Base-by-base conservation (phyloP, 108 stramenopile species). In the Nitzschia sp. region DNA sequence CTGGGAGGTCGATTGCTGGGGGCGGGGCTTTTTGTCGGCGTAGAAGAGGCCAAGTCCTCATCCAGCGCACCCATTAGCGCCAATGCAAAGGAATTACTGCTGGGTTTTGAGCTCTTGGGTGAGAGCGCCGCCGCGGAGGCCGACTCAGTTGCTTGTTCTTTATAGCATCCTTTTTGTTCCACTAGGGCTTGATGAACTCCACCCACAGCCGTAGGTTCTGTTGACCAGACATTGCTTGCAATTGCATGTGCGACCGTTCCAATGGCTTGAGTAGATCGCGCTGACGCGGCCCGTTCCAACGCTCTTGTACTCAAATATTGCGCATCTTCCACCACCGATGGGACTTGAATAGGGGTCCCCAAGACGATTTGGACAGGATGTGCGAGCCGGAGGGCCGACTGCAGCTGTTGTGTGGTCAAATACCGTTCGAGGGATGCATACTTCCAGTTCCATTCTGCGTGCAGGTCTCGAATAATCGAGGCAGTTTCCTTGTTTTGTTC, bases 261-360 rank as follows among this genome's bases (percentile, higher is more conserved):
- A 34, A 91, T 84, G 58, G 92, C 89, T 67, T 86, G 83, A 32
- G 75, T 64, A 8, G 86, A 86, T 64, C 82, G 73, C 0, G 92
- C 90, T 25, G 86, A 86, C 8, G 85, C 74, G 11, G 89, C 89
- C 68, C 92, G 77, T 74, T 94, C 88, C 34, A 94, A 64, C 6
- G 89, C 87, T 47, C 86, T 63, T 1, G 85, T 87, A 22, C 75
- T 79, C 45, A 94, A 48, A 64, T 86, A 94, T 53, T 88, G 85
- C 15, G 89, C 89, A 80, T 94, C 92, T 77, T 94, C 92, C 28
- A 94, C 92, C 23, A 94, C 77, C 23, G 78, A 80, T 11, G 92
- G 90, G 28, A 91, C 89, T 45, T 84, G 71, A 36, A 90, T 66
- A 1, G 46, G 22, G 30, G 76, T 76, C 11, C 85, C 85, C 33